phyloP scores from a whole-genome alignment of 139 green algal genomes.

The Chlorella sp. region DNA sequence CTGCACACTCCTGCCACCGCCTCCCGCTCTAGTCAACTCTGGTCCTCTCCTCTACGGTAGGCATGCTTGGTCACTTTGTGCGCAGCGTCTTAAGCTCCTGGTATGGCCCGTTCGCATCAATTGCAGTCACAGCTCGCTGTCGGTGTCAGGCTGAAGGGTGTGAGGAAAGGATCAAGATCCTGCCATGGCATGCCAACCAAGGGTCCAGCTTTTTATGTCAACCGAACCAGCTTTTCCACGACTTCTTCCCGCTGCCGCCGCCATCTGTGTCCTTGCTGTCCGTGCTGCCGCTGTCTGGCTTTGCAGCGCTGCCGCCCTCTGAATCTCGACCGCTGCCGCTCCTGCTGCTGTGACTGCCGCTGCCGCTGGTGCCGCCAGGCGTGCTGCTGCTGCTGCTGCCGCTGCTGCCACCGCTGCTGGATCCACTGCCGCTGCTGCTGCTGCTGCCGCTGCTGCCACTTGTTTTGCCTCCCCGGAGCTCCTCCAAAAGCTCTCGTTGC shows the following conservation, averaged over 20 bases:
- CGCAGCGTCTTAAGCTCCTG: no score
- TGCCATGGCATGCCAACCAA: no score
- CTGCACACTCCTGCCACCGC: no score
- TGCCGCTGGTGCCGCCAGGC: no score
- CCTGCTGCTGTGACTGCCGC: not conserved
- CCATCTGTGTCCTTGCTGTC: not conserved
- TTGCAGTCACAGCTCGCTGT: not conserved
- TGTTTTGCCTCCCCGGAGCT: not conserved
- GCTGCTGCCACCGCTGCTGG: not conserved
- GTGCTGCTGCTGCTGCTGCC: not conserved
- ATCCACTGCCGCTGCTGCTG: no score
- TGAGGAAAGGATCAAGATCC: not conserved
- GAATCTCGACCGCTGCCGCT: not conserved
- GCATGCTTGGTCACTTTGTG: no score
- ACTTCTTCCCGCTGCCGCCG: not conserved
- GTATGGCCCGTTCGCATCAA: no score
- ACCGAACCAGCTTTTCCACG: not conserved
- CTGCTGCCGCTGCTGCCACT: not conserved
- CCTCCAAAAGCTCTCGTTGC: conserved; percentile 25
- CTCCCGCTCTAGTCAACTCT: no score
- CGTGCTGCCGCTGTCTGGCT: not conserved
- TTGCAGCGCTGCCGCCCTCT: not conserved
- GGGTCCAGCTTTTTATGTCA: not conserved
- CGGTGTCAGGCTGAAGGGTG: not conserved
- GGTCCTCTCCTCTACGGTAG: no score